Percentiles rank a stretch among this genome's conserved stretches.
Evolutionary conservation across 192 early-diverging fungal genomes (phyloP).

Genomic region (Gaertneriomyces sp.): DNA sequence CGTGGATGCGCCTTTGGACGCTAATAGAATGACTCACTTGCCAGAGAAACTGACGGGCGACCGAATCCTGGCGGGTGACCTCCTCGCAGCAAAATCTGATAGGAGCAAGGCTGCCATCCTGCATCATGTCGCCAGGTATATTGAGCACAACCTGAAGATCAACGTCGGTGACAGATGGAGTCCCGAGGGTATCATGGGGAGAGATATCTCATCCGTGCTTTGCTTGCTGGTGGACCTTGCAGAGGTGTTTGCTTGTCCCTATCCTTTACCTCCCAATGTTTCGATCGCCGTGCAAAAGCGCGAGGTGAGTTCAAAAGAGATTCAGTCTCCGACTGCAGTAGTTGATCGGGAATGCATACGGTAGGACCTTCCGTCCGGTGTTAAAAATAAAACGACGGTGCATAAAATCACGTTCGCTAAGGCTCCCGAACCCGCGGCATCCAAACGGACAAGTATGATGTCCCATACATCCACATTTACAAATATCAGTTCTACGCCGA

Average conservation of each 20-base stretch:
- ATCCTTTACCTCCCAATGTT: constrained; percentile 27
- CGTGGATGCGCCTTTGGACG: not conserved
- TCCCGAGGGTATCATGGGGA: constrained; percentile 24
- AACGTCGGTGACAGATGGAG: constrained; percentile 27
- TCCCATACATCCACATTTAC: too few species aligned
- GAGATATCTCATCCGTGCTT: constrained; percentile 32
- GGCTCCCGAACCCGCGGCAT: too few species aligned
- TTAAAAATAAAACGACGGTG: constrained; percentile 33
- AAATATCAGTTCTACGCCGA: too few species aligned
- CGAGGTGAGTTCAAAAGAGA: constrained; percentile 16
- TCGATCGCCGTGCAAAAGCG: constrained; percentile 26
- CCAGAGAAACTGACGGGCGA: constrained; percentile 29
- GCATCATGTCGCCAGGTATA: constrained; percentile 16
- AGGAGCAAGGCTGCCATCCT: constrained; percentile 26
- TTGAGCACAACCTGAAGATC: constrained; percentile 25
- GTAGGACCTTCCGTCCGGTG: constrained; percentile 16
- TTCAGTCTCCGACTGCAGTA: not conserved
- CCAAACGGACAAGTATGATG: too few species aligned
- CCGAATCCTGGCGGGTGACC: constrained; percentile 14
- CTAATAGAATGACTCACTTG: not conserved
- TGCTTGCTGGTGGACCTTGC: constrained; percentile 38
- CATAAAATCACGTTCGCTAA: constrained; percentile 26
- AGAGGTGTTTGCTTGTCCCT: constrained; percentile 30
- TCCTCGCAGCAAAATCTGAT: constrained; percentile 25
- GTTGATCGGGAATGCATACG: constrained; percentile 8